Conservation (phyloP, 352 stramenopile species). For the Pythium folliculosum region DNA sequence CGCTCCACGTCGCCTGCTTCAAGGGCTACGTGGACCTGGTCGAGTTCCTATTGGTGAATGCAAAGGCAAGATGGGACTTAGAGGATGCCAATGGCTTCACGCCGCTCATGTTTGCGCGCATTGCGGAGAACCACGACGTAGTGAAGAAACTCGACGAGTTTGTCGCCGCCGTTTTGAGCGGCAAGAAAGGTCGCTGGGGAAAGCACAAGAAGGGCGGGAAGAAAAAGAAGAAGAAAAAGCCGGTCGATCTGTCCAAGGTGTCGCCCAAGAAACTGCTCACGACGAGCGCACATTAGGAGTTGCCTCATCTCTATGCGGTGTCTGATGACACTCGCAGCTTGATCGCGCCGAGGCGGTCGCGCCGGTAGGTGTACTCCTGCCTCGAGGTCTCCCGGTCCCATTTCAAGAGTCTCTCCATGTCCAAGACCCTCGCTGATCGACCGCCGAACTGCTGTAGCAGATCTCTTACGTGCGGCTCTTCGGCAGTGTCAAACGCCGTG, state of each 20-base stretch:
- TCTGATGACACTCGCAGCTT: conserved; percentile 19
- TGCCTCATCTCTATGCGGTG: not conserved
- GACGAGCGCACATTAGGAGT: conserved; percentile 13
- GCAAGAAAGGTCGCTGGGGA: conserved; percentile 32
- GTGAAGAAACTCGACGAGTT: conserved; percentile 62
- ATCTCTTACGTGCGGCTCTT: conserved; percentile 43
- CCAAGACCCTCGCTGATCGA: conserved; percentile 40
- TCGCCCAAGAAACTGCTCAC: conserved; percentile 61
- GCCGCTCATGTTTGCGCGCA: conserved; percentile 66
- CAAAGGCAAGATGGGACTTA: conserved; percentile 38
- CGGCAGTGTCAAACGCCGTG: conserved; percentile 56
- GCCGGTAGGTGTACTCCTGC: conserved; percentile 48
- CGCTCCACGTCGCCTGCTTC: conserved; percentile 74
- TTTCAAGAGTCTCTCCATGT: conserved; percentile 48
- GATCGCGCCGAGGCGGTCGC: conserved; percentile 36
- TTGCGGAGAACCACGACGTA: conserved; percentile 66
- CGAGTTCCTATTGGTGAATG: conserved; percentile 67
- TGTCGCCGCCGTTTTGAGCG: conserved; percentile 33
- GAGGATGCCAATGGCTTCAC: conserved; percentile 76
- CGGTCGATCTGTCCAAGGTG: conserved; percentile 24
- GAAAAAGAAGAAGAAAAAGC: conserved; percentile 41
- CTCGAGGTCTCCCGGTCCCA: conserved; percentile 56
- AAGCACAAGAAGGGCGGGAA: conserved; percentile 29
- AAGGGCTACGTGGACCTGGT: conserved; percentile 71
- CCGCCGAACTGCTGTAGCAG: conserved; percentile 47